These are phyloP conservation scores for Botrytis byssoidea DNA, from an alignment of 2,329 filamentous ascomycete genomes.

Conservation along the genomic window DNA sequence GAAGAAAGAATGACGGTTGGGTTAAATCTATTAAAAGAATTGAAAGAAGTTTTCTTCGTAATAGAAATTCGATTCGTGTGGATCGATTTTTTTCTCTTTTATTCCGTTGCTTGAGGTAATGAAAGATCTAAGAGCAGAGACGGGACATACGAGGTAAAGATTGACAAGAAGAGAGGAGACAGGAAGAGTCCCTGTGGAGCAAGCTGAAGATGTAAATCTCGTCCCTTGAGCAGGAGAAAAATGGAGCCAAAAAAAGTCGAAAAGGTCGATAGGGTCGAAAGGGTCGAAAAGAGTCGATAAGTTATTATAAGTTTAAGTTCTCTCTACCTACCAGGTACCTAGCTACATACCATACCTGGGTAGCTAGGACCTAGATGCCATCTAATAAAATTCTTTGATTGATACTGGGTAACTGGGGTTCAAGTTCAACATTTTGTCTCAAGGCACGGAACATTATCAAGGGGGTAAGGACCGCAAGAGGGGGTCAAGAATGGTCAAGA, in stretches of 20 bases:
- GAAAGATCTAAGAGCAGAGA: constrained; percentile 9
- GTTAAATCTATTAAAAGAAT: background rate
- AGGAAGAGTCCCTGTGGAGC: background rate
- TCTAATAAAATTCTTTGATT: background rate
- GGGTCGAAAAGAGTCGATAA: background rate
- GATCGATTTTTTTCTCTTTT: background rate
- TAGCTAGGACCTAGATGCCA: background rate
- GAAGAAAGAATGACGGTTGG: background rate
- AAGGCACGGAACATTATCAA: constrained; percentile 2
- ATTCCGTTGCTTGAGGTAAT: background rate
- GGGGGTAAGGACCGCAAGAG: background rate
- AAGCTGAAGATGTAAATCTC: background rate
- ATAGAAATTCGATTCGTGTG: background rate
- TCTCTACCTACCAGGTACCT: background rate
- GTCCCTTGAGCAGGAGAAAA: background rate
- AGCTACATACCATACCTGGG: too few species aligned
- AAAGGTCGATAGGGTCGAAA: background rate
- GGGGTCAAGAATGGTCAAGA: constrained; percentile 9
- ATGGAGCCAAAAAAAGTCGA: background rate
- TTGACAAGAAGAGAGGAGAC: constrained; percentile 6
- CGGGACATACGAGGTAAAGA: constrained; percentile 6
- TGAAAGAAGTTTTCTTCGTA: background rate
- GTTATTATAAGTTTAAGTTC: background rate
- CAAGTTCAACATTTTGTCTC: background rate
- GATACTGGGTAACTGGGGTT: background rate